These are phyloP conservation scores for Chrysoporthe puriensis DNA, from an alignment of 2,329 filamentous ascomycete genomes.

Conservation along the genomic window DNA sequence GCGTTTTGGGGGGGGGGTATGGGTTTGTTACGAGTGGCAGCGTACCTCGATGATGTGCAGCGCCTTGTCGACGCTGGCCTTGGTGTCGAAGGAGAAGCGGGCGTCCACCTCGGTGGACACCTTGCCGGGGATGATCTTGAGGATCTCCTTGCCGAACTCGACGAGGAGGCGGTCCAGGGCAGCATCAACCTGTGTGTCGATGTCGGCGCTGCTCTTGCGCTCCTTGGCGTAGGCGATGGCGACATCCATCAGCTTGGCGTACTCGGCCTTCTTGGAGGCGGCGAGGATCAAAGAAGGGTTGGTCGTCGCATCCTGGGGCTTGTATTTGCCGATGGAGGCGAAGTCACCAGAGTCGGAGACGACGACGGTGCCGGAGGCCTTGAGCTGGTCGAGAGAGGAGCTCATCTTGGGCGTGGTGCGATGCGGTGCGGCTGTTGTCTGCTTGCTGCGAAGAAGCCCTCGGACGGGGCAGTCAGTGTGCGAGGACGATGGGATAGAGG, in stretches of 20 bases:
- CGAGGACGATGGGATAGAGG: neutral
- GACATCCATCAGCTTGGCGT: slow-evolving; percentile 86
- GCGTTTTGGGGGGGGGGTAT: too few relatives aligned
- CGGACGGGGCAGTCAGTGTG: neutral
- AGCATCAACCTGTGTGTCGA: slow-evolving; percentile 84
- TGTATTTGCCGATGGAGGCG: slow-evolving; percentile 96
- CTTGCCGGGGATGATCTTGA: slow-evolving; percentile 95
- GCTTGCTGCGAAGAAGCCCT: neutral
- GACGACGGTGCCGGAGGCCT: slow-evolving; percentile 93
- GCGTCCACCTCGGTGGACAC: slow-evolving; percentile 99
- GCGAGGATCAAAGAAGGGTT: slow-evolving; percentile 99
- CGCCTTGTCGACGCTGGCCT: slow-evolving; percentile 92
- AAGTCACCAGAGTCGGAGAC: slow-evolving; percentile 91
- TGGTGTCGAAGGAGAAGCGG: slow-evolving; percentile 90
- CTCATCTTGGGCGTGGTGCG: slow-evolving; percentile 61
- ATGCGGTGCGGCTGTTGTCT: slow-evolving; percentile 11
- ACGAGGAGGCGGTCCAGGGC: slow-evolving; percentile 94
- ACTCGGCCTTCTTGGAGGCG: slow-evolving; percentile 97
- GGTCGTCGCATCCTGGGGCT: slow-evolving; percentile 99
- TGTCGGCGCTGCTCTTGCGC: slow-evolving; percentile 52
- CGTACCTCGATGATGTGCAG: slow-evolving; percentile 93
- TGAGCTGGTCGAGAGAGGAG: slow-evolving; percentile 93
- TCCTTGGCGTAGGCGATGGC: slow-evolving; percentile 86
- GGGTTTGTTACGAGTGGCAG: slow-evolving; percentile 24
- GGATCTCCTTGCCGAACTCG: slow-evolving; percentile 97